A percentile compares a stretch with the other conserved stretches of the same genome.
phyloP scores from a whole-genome alignment of 139 green algal species.

The Asterochloris erici region DNA sequence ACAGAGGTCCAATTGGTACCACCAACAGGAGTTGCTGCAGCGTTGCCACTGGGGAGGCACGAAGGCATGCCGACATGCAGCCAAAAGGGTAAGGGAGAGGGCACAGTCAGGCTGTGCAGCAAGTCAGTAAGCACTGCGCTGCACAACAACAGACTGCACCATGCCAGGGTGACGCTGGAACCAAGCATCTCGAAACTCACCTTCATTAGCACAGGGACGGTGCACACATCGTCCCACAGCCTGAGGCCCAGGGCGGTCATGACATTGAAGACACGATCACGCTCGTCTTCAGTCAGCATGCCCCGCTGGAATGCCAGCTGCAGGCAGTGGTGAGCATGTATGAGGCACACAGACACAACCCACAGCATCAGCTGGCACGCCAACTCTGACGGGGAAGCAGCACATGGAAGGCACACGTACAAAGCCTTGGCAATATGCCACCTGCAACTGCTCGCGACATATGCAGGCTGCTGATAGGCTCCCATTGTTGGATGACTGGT shows the following conservation, averaged over 20 bases:
- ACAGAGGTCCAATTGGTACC: background rate
- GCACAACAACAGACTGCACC: background rate
- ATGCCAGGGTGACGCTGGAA: background rate
- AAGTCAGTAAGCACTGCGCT: too few species aligned
- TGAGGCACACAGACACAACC: background rate
- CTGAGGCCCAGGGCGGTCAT: conserved; percentile 33
- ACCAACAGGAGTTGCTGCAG: background rate
- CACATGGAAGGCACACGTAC: too few species aligned
- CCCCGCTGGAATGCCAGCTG: conserved; percentile 32
- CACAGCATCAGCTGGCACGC: background rate
- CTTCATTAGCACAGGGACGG: conserved; percentile 31
- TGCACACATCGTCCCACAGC: conserved; percentile 39
- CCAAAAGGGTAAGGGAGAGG: too few species aligned
- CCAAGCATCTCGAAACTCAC: background rate
- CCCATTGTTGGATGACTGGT: too few species aligned
- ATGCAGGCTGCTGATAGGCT: too few species aligned
- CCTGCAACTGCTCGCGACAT: too few species aligned
- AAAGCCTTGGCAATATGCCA: too few species aligned
- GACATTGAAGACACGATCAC: conserved; percentile 23
- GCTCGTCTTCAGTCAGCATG: conserved; percentile 30
- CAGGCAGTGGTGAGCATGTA: background rate
- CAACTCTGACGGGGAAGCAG: too few species aligned
- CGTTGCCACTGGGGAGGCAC: background rate
- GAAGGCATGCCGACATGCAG: background rate
- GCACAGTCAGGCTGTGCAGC: too few species aligned